phyloP scores from a whole-genome alignment of 164 flowering plant species.

The Annona cherimola region DNA sequence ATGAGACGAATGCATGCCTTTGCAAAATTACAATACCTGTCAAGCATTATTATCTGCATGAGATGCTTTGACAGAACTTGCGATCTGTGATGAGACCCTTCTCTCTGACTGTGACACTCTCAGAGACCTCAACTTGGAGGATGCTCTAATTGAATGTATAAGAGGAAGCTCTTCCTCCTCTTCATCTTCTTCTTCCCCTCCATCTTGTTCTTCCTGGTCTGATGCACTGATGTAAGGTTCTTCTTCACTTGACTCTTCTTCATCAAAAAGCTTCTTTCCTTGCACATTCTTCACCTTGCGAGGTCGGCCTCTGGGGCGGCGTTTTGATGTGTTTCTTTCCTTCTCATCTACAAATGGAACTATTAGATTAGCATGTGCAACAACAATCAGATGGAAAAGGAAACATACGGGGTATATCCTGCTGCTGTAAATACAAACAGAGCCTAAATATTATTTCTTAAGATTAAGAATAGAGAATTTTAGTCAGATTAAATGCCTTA shows the following conservation, averaged over 20 bases:
- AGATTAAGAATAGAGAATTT: background rate
- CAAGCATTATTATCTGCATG: background rate
- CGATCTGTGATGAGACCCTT: constrained; percentile 22
- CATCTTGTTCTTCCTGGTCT: constrained; percentile 64
- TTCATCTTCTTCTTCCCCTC: constrained; percentile 46
- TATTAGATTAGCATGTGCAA: background rate
- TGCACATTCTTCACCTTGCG: constrained; percentile 51
- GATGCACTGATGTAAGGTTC: constrained; percentile 79
- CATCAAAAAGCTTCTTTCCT: constrained; percentile 92
- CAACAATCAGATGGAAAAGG: background rate
- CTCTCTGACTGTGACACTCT: constrained; percentile 49
- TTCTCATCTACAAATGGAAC: constrained; percentile 54
- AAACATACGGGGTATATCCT: background rate
- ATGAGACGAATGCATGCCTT: background rate
- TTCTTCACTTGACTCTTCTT: constrained; percentile 71
- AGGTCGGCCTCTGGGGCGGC: constrained; percentile 84
- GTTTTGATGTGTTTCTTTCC: constrained; percentile 44
- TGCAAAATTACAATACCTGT: background rate
- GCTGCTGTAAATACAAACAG: background rate
- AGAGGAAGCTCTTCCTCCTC: constrained; percentile 70
- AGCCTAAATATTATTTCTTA: background rate
- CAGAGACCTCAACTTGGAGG: constrained; percentile 60
- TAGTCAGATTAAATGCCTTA: background rate
- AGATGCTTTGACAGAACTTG: constrained; percentile 27
- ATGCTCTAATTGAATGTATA: constrained; percentile 53